Evolutionary conservation across 441 rosid genomes (phyloP).

Genomic region (Syzygium syzygioides): DNA sequence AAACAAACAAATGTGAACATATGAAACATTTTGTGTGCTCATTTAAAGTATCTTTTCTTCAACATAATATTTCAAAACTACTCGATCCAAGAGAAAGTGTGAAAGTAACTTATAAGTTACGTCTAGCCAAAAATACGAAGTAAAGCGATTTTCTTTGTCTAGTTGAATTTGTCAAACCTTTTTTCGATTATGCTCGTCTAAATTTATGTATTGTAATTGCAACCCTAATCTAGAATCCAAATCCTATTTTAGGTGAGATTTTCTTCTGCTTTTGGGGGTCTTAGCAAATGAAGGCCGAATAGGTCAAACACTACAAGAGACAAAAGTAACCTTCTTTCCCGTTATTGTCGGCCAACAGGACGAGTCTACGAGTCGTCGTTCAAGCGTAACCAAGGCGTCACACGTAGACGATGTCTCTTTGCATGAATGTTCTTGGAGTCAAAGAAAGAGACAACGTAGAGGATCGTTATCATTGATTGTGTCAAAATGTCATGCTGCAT

Average conservation of each 20-base stretch:
- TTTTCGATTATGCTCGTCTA: background rate
- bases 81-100: background rate
- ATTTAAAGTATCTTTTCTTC: background rate
- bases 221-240: background rate
- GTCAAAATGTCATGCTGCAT: background rate
- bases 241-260: background rate
- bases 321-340: background rate
- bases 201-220: background rate
- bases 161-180: background rate
- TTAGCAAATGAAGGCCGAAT: background rate
- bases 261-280: background rate
- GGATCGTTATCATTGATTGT: background rate
- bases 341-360: background rate
- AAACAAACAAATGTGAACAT: background rate
- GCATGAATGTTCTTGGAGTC: background rate
- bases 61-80: background rate
- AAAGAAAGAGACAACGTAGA: background rate
- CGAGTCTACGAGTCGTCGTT: background rate
- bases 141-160: background rate
- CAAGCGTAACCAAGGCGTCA: background rate
- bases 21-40: background rate
- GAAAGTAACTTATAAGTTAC: background rate
- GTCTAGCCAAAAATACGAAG: accelerated
- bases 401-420: background rate
- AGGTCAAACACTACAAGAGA: background rate